Base-by-base conservation (phyloP, 1,284 basidiomycete genomes). In the Fomitopsis schrenkii region DNA sequence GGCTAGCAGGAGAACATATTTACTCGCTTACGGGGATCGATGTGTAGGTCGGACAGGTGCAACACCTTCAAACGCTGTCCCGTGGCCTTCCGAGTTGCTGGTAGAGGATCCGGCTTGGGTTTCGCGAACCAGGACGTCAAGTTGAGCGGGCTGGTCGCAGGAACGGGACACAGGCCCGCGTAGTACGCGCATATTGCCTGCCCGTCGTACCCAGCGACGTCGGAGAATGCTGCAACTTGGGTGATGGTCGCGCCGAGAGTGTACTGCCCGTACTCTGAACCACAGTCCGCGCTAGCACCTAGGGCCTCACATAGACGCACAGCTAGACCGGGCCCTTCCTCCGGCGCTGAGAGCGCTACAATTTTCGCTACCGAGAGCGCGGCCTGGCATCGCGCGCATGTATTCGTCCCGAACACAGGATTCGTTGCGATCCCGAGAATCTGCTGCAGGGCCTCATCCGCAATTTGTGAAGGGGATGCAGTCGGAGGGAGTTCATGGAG, bases 41-140 rank as follows among this genome's bases (percentile, higher is more conserved):
- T 75, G 72, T 94, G 92, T 61, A 91, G 79, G 68, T 94, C 91
- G 0, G 88, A 91, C 10, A 93, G 65, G 68, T 94, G 92, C 52
- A 93, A 73, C 1, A 93, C 86, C 67, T 89, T 91, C 44, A 93
- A 74, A 48, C 84, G 79, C 67, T 87, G 75, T 7, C 88, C 88
- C 53, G 84, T 88, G 10, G 81, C 79, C 68, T 79, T 76, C 70
- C 80, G 86, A 0, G 78, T 76, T 8, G 76, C 62, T 19, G 83
- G 85, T 4, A 87, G 79, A 10, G 88, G 86, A 54, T 80, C 76
- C 0, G 90, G 90, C 69, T 91, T 92, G 1, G 87, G 87, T 67
- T 84, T 87, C 28, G 79, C 75, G 72, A 87, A 87, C 82, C 84
- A 87, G 6, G 73, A 71, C 2, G 80, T 83, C 22, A 83, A 65